A percentile compares a stretch with the other conserved stretches of the same genome.
These are phyloP conservation scores for Cercophora sp. DNA, from an alignment of 495 filamentous ascomycete species.

Conservation along the genomic window DNA sequence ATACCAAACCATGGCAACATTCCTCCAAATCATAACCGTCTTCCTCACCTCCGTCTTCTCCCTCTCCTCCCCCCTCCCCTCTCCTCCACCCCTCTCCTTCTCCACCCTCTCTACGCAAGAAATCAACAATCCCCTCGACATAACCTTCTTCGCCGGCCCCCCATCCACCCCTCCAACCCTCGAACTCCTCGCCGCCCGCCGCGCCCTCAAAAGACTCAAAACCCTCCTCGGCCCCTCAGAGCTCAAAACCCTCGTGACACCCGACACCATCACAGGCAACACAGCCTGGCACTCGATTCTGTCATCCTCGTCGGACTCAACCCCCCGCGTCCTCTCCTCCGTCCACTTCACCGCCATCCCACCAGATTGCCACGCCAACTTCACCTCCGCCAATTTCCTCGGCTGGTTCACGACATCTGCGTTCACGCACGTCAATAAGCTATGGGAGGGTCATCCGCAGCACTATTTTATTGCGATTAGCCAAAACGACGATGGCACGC, in stretches of 20 bases:
- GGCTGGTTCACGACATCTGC: constrained; percentile 17
- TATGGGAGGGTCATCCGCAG: constrained; percentile 17
- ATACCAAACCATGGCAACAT: too few relatives aligned
- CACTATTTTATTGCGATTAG: constrained; percentile 14
- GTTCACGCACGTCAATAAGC: constrained; percentile 13
- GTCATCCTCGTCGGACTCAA: not conserved
- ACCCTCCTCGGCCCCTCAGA: constrained; percentile 14
- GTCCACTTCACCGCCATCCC: constrained; percentile 4
- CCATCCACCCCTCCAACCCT: not conserved
- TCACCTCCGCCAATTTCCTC: constrained; percentile 13
- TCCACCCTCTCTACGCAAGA: too few relatives aligned
- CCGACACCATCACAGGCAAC: constrained; percentile 18
- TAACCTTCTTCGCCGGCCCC: not conserved
- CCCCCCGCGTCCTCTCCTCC: constrained; percentile 4
- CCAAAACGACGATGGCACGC: constrained; percentile 9
- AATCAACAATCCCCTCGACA: not conserved
- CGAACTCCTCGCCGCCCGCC: constrained; percentile 12
- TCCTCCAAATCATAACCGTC: too few relatives aligned
- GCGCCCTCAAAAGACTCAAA: constrained; percentile 18
- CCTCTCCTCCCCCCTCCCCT: too few relatives aligned
- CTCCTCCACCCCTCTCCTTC: too few relatives aligned
- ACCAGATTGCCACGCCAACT: constrained; percentile 3
- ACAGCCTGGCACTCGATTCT: constrained; percentile 16
- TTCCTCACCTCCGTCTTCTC: too few relatives aligned
- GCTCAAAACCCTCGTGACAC: constrained; percentile 11